A percentile compares a stretch with the other conserved stretches of the same genome.
Conservation (phyloP, 768 basidiomycete species). For the Suillus variegatus region DNA sequence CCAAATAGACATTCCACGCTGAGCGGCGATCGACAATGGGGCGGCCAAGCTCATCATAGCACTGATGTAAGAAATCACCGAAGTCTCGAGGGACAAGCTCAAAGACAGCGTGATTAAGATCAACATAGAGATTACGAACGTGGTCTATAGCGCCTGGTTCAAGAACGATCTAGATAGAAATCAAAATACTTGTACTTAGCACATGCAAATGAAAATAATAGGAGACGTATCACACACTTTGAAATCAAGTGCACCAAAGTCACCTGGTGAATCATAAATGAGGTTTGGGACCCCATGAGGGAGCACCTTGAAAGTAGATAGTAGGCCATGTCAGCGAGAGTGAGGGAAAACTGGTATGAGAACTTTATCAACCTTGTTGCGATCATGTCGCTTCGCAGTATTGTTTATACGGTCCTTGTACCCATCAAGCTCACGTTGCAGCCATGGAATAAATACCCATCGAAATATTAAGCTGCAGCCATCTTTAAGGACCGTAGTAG, state of each 20-base stretch:
- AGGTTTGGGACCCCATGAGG: conserved; percentile 41
- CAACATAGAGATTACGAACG: background rate
- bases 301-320: conserved; percentile 17
- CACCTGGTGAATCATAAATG: conserved; percentile 31
- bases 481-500: too few relatives aligned
- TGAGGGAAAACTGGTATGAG: background rate
- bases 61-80: background rate
- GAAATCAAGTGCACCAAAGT: conserved; percentile 34
- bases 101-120: background rate
- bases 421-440: too few relatives aligned
- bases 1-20: background rate
- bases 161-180: background rate
- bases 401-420: conserved; percentile 4
- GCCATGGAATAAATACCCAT: too few relatives aligned
- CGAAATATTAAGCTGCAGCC: too few relatives aligned
- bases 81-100: background rate
- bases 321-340: background rate
- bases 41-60: background rate
- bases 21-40: background rate
- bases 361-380: background rate
- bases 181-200: background rate
- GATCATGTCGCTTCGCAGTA: conserved; percentile 3
- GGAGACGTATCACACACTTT: conserved; percentile 23
- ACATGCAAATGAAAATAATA: background rate
- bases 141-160: background rate